Percentiles rank a stretch among this genome's conserved stretches.
Evolutionary conservation across 257 asterid genomes (phyloP).

Genomic region (Solanum dulcamara): DNA sequence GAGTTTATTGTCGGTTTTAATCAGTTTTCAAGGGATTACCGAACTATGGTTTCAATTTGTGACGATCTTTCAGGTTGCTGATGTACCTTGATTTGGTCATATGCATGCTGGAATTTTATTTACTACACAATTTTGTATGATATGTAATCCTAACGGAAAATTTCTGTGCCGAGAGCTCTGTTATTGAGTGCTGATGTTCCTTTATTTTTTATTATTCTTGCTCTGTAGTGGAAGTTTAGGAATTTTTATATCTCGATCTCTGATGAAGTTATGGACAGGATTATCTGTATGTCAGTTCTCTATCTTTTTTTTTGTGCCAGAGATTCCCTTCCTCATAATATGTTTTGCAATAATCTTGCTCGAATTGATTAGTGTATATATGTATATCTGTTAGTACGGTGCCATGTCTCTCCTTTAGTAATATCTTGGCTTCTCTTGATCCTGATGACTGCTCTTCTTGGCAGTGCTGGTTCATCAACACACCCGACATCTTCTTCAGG

Average conservation of each 20-base stretch:
- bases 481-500: slow-evolving; percentile 62
- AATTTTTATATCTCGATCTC: background rate
- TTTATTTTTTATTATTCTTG: background rate
- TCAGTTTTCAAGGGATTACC: background rate
- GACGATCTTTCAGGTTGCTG: background rate
- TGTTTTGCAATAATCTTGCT: background rate
- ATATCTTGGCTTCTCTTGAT: background rate
- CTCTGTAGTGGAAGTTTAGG: background rate
- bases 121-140: background rate
- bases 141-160: background rate
- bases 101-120: background rate
- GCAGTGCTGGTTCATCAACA: slow-evolving; percentile 49
- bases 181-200: background rate
- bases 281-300: background rate
- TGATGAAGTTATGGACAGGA: background rate
- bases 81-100: background rate
- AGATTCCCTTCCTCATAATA: background rate
- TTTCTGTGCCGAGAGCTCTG: background rate
- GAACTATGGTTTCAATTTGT: background rate
- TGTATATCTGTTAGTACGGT: background rate
- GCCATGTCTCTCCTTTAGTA: background rate
- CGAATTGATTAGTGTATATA: background rate
- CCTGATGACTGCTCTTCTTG: slow-evolving; percentile 15
- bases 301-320: background rate
- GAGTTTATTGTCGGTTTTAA: background rate